A percentile compares a stretch with the other conserved stretches of the same genome.
Evolutionary conservation across 2,329 filamentous ascomycete species (phyloP).

Genomic region (Talaromyces atroroseus): DNA sequence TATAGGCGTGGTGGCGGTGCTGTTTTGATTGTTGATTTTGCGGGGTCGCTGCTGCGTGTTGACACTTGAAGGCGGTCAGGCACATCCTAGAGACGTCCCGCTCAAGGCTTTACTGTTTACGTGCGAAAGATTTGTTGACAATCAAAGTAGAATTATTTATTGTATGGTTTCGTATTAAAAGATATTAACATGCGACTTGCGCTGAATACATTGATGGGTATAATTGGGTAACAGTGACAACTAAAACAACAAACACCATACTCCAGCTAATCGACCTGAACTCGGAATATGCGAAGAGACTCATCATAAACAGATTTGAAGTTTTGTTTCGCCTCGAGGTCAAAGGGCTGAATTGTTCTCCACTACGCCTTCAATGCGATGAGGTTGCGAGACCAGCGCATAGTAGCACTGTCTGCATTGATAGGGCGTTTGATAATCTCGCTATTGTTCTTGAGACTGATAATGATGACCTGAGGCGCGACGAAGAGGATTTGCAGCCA

Average conservation of each 20-base stretch:
- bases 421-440: conserved; percentile 91
- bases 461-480: conserved; percentile 72
- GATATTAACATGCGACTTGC: neutral
- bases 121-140: neutral
- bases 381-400: conserved; percentile 96
- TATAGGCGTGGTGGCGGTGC: neutral
- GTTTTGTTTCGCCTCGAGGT: conserved; percentile 87
- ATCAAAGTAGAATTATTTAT: neutral
- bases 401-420: conserved; percentile 98
- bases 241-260: neutral
- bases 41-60: conserved; percentile 4
- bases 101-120: too few species aligned
- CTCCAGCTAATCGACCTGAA: neutral
- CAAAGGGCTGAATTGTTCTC: conserved; percentile 95
- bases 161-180: neutral
- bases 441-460: conserved; percentile 97
- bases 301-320: conserved; percentile 67
- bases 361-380: conserved; percentile 95
- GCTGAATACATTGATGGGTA: neutral
- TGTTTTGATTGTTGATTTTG: conserved; percentile 1
- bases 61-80: conserved; percentile 9
- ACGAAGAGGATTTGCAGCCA: neutral
- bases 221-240: neutral
- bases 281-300: neutral
- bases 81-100: neutral